Base-by-base conservation (phyloP, 306 rosid species). In the Prunus dulcis region DNA sequence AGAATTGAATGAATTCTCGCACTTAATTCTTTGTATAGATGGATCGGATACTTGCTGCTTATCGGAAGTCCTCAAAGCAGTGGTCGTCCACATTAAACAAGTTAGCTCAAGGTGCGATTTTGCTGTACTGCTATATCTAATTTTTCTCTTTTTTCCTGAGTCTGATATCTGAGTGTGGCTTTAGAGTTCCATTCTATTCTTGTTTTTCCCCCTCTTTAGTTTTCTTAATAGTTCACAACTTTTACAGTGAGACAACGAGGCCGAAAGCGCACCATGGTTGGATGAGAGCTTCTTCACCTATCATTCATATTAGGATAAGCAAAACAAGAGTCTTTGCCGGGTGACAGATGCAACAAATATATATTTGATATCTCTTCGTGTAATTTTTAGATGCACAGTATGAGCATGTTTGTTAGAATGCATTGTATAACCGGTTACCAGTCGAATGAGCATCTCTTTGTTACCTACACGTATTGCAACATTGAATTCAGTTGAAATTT, bases 251-350 rank as follows among this genome's bases (percentile, higher is more conserved):
- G 98, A 73, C 93, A 91, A 81, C 87, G 96, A 84, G 95, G 98
- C 69, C 88, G 93, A 47, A 91, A 93, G 88, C 89, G 93, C 86
- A 91, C 96, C 81, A 93, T 93, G 98, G 91, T 93, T 78, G 98
- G 97, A 80, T 92, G 86, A 86, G 71, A 76, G n/a, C 80, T 69
- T 55, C 53, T 17, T 58, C 52, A 18, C 64, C 66, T 63, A 71
- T 75, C 67, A 49, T 25, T 9, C 28, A 14, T 50, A 27, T 50
- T 28, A 53, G 75, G 30, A 15, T 55, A 20, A 13, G 28, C 43
- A 38, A n/a, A 60, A 6, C 43, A 38, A 5, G 12, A 20, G 50
- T 32, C 63, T 20, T 55, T 22, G 45, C 66, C 3, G 5, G 52
- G 53, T 6, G 34, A 58, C 32, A 25, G 4, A 17, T 25, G 19